These are phyloP conservation scores for Beverwykella pulmonaria DNA, from an alignment of 495 filamentous ascomycete species.

Conservation along the genomic window DNA sequence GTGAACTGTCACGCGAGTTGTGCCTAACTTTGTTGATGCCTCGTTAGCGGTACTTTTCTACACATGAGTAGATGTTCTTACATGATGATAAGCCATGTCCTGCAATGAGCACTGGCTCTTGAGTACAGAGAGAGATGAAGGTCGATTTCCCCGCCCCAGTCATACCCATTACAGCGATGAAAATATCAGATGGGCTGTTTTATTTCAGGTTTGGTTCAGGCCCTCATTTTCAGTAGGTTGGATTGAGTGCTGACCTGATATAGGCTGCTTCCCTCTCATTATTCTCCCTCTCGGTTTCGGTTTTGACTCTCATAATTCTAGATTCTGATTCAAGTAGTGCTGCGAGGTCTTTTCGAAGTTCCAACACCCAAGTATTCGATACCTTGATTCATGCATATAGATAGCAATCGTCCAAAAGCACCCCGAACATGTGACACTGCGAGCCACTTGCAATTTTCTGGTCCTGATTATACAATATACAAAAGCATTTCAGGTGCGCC, in stretches of 20 bases:
- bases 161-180: conserved; percentile 43
- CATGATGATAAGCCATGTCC: conserved; percentile 20
- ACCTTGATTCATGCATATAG: too few relatives aligned
- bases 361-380: too few relatives aligned
- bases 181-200: conserved; percentile 4
- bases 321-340: too few relatives aligned
- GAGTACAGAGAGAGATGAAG: conserved; percentile 16
- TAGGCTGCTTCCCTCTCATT: background rate
- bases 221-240: background rate
- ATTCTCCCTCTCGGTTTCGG: too few relatives aligned
- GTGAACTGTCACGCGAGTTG: conserved; percentile 2
- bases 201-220: too few relatives aligned
- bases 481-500: too few relatives aligned
- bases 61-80: background rate
- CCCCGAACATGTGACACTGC: too few relatives aligned
- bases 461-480: too few relatives aligned
- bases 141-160: conserved; percentile 26
- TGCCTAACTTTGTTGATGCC: conserved; percentile 5
- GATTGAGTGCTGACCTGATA: background rate
- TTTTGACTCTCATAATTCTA: too few relatives aligned
- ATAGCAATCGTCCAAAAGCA: too few relatives aligned
- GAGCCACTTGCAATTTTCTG: too few relatives aligned
- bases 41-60: background rate
- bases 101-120: conserved; percentile 5
- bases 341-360: too few relatives aligned